Conservation (phyloP, 305 asterid genomes). For the Nicotiana rustica region DNA sequence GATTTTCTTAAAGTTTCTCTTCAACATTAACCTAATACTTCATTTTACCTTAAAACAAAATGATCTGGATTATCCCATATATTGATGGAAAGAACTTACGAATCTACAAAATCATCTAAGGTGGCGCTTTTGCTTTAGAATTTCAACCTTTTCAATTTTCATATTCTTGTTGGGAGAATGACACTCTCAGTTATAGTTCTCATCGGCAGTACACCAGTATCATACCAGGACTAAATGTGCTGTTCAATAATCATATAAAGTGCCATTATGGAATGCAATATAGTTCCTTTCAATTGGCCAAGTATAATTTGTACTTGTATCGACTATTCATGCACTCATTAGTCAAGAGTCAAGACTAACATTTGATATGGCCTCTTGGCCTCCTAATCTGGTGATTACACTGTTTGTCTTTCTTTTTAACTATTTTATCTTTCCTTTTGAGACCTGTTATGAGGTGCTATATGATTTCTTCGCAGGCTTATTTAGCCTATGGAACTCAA, state of each 20-base stretch:
- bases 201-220: not conserved
- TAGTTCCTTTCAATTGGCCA: slow-evolving; percentile 15
- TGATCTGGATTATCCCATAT: slow-evolving; percentile 27
- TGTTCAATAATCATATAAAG: slow-evolving; percentile 9
- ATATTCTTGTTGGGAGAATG: slow-evolving; percentile 6
- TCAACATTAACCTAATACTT: slow-evolving; percentile 3
- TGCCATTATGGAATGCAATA: slow-evolving; percentile 1
- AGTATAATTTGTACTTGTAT: not conserved
- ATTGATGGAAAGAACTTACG: not conserved
- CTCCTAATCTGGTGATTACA: not conserved
- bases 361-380: slow-evolving; percentile 5
- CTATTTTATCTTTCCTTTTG: not conserved
- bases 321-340: not conserved
- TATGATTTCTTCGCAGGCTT: slow-evolving; percentile 63
- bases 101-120: slow-evolving; percentile 18
- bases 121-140: not conserved
- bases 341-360: slow-evolving; percentile 19
- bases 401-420: slow-evolving; percentile 20
- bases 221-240: not conserved
- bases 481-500: slow-evolving; percentile 88
- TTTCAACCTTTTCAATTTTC: slow-evolving; percentile 19
- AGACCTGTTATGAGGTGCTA: slow-evolving; percentile 3
- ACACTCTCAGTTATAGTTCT: slow-evolving; percentile 22
- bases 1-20: slow-evolving; percentile 41
- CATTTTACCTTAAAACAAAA: not conserved